Evolutionary conservation across 2,329 filamentous ascomycete species (phyloP).

Genomic region (Didymosphaeria variabile): DNA sequence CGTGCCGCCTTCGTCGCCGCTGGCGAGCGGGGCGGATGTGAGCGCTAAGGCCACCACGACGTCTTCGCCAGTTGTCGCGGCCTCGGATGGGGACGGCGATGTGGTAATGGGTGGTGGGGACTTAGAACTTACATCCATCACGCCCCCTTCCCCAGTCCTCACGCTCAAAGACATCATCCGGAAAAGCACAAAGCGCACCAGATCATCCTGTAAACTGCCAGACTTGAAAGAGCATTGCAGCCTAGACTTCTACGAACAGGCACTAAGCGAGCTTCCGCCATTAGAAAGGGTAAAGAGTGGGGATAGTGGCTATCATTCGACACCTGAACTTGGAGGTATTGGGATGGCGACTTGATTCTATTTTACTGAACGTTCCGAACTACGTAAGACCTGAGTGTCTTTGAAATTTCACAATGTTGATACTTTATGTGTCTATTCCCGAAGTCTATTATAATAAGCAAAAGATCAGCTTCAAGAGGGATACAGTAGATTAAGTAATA

Average conservation of each 20-base stretch:
- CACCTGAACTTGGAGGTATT: background rate
- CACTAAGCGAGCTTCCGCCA: slow-evolving; percentile 25
- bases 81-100: slow-evolving; percentile 20
- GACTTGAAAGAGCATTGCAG: background rate
- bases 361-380: no score
- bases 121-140: background rate
- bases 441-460: no score
- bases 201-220: background rate
- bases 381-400: no score
- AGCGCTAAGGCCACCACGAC: no score
- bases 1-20: slow-evolving; percentile 25
- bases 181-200: slow-evolving; percentile 19
- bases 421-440: no score
- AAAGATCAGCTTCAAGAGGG: no score
- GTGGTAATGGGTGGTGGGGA: slow-evolving; percentile 11
- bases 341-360: background rate
- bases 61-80: no score
- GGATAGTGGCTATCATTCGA: slow-evolving; percentile 26
- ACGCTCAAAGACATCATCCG: slow-evolving; percentile 21
- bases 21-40: slow-evolving; percentile 24
- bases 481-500: no score
- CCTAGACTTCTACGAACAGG: slow-evolving; percentile 1
- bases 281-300: slow-evolving; percentile 31
- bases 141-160: slow-evolving; percentile 6
- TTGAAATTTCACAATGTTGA: no score